Evolutionary conservation across 805 yeast genomes (phyloP).

Genomic region (Teunomyces funiuensis): DNA sequence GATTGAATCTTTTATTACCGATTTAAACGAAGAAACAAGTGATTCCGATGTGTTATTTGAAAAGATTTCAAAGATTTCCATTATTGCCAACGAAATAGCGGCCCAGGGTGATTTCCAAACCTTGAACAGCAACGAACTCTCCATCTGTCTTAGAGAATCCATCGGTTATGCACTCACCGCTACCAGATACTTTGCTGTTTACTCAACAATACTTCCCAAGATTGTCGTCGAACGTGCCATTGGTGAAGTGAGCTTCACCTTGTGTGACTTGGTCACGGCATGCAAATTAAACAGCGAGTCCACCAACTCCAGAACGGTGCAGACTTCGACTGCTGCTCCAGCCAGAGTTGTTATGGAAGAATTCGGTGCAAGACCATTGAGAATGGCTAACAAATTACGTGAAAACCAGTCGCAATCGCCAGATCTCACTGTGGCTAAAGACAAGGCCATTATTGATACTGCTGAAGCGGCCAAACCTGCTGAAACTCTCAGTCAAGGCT

Average conservation of each 20-base stretch:
- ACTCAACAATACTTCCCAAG: conserved; percentile 64
- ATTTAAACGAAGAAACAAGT: conserved; percentile 25
- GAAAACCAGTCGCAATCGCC: conserved; percentile 11
- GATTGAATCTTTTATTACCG: conserved; percentile 45
- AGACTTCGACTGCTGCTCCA: conserved; percentile 4
- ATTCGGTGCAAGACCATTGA: conserved; percentile 62
- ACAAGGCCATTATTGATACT: neutral
- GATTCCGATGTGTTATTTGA: conserved; percentile 49
- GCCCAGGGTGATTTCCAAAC: conserved; percentile 27
- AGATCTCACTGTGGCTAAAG: neutral
- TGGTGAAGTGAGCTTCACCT: conserved; percentile 65
- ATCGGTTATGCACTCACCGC: conserved; percentile 75
- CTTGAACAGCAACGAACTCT: conserved; percentile 35
- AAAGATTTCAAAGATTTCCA: conserved; percentile 49
- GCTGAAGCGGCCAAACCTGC: neutral
- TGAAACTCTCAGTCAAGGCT: conserved; percentile 10
- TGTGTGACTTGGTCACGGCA: conserved; percentile 59
- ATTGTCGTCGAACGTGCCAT: conserved; percentile 73
- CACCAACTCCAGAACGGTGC: conserved; percentile 8
- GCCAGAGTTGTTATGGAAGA: conserved; percentile 13
- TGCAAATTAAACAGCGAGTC: conserved; percentile 42
- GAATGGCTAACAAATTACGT: conserved; percentile 58
- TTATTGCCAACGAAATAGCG: conserved; percentile 43
- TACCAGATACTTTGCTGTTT: conserved; percentile 68
- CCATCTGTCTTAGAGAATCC: conserved; percentile 58